These are phyloP conservation scores for Candida frijolesensis DNA, from an alignment of 1,139 yeast genomes.

Conservation along the genomic window DNA sequence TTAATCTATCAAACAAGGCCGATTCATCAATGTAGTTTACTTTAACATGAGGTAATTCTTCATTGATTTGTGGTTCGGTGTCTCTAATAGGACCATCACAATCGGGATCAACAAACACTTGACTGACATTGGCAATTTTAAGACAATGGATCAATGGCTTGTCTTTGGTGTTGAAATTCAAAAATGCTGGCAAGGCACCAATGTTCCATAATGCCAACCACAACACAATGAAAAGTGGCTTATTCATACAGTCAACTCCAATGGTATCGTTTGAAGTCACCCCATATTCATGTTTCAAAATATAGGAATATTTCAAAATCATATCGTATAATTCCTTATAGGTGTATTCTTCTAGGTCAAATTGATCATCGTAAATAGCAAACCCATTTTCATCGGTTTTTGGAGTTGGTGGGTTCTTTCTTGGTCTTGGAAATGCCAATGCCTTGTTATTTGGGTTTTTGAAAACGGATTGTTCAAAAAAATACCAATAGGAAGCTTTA, in stretches of 20 bases:
- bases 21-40: slow-evolving; percentile 60
- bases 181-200: slow-evolving; percentile 87
- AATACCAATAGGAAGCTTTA: slow-evolving; percentile 66
- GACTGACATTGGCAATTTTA: slow-evolving; percentile 62
- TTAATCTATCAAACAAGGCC: slow-evolving; percentile 42
- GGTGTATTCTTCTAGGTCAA: slow-evolving; percentile 63
- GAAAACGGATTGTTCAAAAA: slow-evolving; percentile 54
- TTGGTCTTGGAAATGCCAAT: slow-evolving; percentile 65
- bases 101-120: slow-evolving; percentile 76
- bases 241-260: slow-evolving; percentile 79
- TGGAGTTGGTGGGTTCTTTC: slow-evolving; percentile 32
- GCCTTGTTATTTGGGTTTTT: slow-evolving; percentile 57
- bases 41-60: slow-evolving; percentile 41
- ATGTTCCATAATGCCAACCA: slow-evolving; percentile 92
- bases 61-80: slow-evolving; percentile 52
- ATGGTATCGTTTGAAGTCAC: slow-evolving; percentile 70
- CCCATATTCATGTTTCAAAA: slow-evolving; percentile 64
- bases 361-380: slow-evolving; percentile 53
- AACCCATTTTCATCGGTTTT: slow-evolving; percentile 33
- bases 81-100: slow-evolving; percentile 57
- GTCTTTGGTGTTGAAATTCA: slow-evolving; percentile 79
- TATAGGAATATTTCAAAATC: slow-evolving; percentile 64
- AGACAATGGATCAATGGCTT: slow-evolving; percentile 81
- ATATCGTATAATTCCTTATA: slow-evolving; percentile 68
- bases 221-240: slow-evolving; percentile 74